Evolutionary conservation across 78 protist genomes (phyloP).

Genomic region (Fonticula alba): DNA sequence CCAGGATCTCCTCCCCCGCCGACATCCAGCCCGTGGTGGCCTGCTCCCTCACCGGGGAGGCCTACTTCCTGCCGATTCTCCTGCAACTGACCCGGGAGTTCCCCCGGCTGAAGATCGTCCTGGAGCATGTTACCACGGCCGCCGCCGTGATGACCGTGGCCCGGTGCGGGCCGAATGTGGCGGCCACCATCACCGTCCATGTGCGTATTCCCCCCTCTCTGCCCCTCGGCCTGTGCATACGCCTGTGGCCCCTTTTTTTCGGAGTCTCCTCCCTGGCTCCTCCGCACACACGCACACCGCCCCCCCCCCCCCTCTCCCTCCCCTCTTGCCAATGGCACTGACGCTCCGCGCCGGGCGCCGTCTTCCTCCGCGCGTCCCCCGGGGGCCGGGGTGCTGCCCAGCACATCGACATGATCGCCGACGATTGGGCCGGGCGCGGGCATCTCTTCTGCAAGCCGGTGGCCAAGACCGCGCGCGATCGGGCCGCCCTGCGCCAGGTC

Average conservation of each 20-base stretch:
- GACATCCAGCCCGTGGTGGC: no score
- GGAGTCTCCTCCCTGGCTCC: no score
- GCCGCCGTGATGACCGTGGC: constrained; percentile 4
- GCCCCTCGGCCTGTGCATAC: no score
- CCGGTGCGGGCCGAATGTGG: constrained; percentile 6
- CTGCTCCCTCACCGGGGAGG: constrained; percentile 12
- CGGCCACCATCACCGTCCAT: constrained; percentile 14
- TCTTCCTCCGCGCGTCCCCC: no score
- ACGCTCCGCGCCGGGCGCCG: no score
- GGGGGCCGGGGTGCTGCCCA: no score
- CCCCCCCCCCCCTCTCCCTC: no score
- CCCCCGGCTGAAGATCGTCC: constrained; percentile 10
- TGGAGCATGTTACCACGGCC: constrained; percentile 13
- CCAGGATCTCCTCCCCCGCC: no score
- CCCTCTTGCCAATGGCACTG: no score
- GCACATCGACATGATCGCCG: constrained; percentile 14
- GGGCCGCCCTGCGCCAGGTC: constrained; percentile 6
- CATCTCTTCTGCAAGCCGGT: constrained; percentile 27
- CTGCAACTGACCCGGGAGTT: constrained; percentile 5
- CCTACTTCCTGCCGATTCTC: not conserved
- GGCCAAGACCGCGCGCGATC: constrained; percentile 16
- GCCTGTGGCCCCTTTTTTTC: no score
- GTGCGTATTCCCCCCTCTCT: no score
- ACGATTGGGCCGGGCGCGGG: constrained; percentile 17
- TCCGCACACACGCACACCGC: no score